Evolutionary conservation across 805 yeast species (phyloP).

Genomic region (Blastobotrys attinorum): DNA sequence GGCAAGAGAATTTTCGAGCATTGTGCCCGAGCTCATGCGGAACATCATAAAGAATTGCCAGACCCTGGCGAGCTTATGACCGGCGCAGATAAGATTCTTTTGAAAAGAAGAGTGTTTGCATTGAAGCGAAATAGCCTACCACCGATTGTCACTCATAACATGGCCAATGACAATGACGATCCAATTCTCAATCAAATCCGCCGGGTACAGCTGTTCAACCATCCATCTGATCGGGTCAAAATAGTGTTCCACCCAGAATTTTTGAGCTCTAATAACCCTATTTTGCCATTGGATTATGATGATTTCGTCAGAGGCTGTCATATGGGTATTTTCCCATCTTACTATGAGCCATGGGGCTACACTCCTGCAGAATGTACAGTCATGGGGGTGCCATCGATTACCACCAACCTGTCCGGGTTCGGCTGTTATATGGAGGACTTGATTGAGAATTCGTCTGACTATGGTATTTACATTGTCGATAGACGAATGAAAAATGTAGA

Average conservation of each 20-base stretch:
- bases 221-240: slow-evolving; percentile 84
- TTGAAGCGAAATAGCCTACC: slow-evolving; percentile 84
- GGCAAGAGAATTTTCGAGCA: slow-evolving; percentile 86
- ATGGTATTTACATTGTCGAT: slow-evolving; percentile 95
- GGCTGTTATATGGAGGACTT: slow-evolving; percentile 99
- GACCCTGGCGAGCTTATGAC: slow-evolving; percentile 74
- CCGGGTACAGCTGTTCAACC: slow-evolving; percentile 83
- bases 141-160: slow-evolving; percentile 94
- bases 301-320: slow-evolving; percentile 98
- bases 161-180: slow-evolving; percentile 86
- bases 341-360: slow-evolving; percentile 99
- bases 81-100: slow-evolving; percentile 78
- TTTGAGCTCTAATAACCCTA: slow-evolving; percentile 88
- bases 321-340: slow-evolving; percentile 96
- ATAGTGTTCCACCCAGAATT: slow-evolving; percentile 97
- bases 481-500: slow-evolving; percentile 87
- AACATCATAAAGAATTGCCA: slow-evolving; percentile 58
- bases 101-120: slow-evolving; percentile 90
- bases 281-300: slow-evolving; percentile 87
- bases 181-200: slow-evolving; percentile 89
- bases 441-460: slow-evolving; percentile 88
- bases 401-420: slow-evolving; percentile 92
- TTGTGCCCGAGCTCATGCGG: slow-evolving; percentile 60
- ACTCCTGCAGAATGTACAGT: slow-evolving; percentile 99
- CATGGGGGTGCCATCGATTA: slow-evolving; percentile 97